phyloP scores from a whole-genome alignment of 148 eudicot genomes.

The Nyssa sinensis region DNA sequence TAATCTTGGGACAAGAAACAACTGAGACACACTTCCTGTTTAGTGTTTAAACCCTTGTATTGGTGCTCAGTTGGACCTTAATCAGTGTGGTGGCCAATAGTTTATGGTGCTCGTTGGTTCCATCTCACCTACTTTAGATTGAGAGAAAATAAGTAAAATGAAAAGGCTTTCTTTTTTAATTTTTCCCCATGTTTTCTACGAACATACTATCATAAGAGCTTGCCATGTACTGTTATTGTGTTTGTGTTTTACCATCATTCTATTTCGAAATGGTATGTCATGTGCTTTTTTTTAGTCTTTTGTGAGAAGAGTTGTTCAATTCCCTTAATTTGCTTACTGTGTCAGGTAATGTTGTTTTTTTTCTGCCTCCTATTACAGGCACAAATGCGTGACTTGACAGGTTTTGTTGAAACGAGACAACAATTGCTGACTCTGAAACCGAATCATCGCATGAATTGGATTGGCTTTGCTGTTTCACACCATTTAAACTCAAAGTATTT shows the following conservation, averaged over 20 bases:
- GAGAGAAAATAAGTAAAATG: not conserved
- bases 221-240: not conserved
- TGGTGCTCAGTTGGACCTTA: too few relatives aligned
- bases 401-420: constrained; percentile 98
- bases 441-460: constrained; percentile 99
- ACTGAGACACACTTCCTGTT: not conserved
- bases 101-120: not conserved
- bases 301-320: not conserved
- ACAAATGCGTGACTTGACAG: constrained; percentile 96
- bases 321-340: not conserved
- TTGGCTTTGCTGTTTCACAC: constrained; percentile 93
- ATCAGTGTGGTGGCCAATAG: not conserved
- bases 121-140: not conserved
- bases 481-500: constrained; percentile 81
- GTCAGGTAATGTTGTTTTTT: not conserved
- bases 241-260: not conserved
- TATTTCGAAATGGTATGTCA: not conserved
- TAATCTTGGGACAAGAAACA: too few relatives aligned
- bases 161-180: not conserved
- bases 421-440: constrained; percentile 91
- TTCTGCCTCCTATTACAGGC: constrained; percentile 53
- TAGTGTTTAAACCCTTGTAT: not conserved
- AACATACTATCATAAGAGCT: not conserved
- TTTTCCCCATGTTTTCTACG: not conserved
- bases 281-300: not conserved